Evolutionary conservation across 1,139 yeast genomes (phyloP).

Genomic region (Ogataea hybrid): DNA sequence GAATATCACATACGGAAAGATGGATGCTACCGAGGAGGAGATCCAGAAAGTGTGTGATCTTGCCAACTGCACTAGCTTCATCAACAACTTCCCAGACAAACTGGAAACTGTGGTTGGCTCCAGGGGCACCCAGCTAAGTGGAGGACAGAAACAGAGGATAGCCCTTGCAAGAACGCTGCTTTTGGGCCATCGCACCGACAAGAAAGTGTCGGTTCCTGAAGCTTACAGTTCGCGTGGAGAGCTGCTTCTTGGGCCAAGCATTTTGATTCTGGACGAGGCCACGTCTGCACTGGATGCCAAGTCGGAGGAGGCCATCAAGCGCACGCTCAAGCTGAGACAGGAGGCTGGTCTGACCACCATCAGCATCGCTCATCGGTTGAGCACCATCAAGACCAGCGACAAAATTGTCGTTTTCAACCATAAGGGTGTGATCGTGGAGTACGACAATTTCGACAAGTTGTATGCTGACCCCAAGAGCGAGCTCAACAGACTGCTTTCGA

Average conservation of each 20-base stretch:
- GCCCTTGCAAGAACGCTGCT: conserved; percentile 83
- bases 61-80: conserved; percentile 55
- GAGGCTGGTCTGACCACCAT: conserved; percentile 76
- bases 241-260: conserved; percentile 44
- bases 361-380: conserved; percentile 88
- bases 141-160: conserved; percentile 89
- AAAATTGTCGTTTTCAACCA: conserved; percentile 74
- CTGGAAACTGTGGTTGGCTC: conserved; percentile 54
- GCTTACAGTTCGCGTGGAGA: conserved; percentile 21
- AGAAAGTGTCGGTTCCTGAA: conserved; percentile 13
- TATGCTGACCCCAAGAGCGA: conserved; percentile 62
- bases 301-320: conserved; percentile 66
- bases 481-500: conserved; percentile 63
- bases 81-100: conserved; percentile 48
- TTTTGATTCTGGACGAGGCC: conserved; percentile 72
- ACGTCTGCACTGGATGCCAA: conserved; percentile 78
- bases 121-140: conserved; percentile 62
- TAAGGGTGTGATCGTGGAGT: conserved; percentile 75
- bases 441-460: conserved; percentile 66
- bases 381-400: conserved; percentile 80
- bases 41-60: conserved; percentile 44
- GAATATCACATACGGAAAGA: conserved; percentile 70
- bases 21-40: conserved; percentile 51
- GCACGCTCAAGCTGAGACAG: conserved; percentile 50
- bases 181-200: conserved; percentile 34